Evolutionary conservation across 106 monocot species (phyloP).

Genomic region (Triglochin maritima): DNA sequence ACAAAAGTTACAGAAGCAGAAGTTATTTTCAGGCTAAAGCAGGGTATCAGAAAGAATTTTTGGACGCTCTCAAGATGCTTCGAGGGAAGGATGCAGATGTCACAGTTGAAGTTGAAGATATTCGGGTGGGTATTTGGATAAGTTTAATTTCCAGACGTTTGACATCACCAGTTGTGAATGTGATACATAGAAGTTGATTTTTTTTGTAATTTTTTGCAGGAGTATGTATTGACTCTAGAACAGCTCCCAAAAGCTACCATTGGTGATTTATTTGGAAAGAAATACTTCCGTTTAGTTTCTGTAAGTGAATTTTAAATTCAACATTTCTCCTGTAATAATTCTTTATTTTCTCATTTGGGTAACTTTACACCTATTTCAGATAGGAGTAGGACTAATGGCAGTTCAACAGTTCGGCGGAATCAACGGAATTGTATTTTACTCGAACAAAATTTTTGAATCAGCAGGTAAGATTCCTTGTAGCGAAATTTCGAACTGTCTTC

Average conservation of each 20-base stretch:
- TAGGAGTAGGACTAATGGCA: conserved; percentile 61
- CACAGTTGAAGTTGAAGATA: conserved; percentile 48
- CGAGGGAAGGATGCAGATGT: conserved; percentile 59
- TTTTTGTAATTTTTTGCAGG: conserved; percentile 24
- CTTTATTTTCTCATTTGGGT: neutral
- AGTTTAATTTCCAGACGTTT: too few relatives aligned
- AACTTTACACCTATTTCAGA: conserved; percentile 15
- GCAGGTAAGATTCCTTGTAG: conserved; percentile 27
- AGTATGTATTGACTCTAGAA: conserved; percentile 30
- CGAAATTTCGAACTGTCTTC: neutral
- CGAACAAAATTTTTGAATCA: conserved; percentile 49
- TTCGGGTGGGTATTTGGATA: conserved; percentile 30
- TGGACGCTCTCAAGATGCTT: conserved; percentile 32
- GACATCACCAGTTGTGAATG: neutral
- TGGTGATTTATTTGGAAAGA: conserved; percentile 36
- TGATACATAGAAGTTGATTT: neutral
- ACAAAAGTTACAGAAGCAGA: neutral
- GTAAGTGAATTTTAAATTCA: conserved; percentile 31
- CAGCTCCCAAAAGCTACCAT: conserved; percentile 39
- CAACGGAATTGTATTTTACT: conserved; percentile 61
- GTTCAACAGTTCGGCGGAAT: conserved; percentile 68
- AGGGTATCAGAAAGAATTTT: conserved; percentile 41
- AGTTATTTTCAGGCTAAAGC: conserved; percentile 37
- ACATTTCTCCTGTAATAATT: neutral
- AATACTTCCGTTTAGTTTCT: conserved; percentile 33